Evolutionary conservation across 1,284 basidiomycete genomes (phyloP).

Genomic region (Takashimella koratensis): DNA sequence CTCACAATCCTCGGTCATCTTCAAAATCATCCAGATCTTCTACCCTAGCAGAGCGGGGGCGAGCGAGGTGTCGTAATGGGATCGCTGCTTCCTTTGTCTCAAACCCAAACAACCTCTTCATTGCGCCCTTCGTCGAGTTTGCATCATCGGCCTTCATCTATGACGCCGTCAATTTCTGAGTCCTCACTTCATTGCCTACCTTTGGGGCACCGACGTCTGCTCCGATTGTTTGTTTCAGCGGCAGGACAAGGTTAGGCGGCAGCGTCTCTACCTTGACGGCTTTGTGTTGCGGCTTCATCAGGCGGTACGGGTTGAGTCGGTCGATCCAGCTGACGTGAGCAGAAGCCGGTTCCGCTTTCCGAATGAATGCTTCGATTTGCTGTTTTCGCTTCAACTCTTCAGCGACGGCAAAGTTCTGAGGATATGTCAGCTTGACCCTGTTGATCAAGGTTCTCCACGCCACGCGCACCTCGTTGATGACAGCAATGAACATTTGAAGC

Average conservation of each 20-base stretch:
- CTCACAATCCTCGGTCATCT: constrained; percentile 41
- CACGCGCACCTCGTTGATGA: constrained; percentile 77
- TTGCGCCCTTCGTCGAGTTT: constrained; percentile 20
- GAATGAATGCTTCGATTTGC: constrained; percentile 63
- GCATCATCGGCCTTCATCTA: constrained; percentile 1
- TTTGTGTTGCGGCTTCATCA: constrained; percentile 69
- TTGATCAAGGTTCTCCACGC: too few relatives aligned
- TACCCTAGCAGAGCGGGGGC: constrained; percentile 13
- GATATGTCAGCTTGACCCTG: constrained; percentile 18
- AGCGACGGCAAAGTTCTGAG: constrained; percentile 83
- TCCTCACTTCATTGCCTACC: background rate
- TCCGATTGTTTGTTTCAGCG: constrained; percentile 70
- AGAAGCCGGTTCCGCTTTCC: constrained; percentile 48
- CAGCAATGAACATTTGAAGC: constrained; percentile 97
- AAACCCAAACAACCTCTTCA: constrained; percentile 31
- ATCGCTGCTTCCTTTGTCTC: constrained; percentile 20
- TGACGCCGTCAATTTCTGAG: too few relatives aligned
- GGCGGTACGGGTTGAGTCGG: constrained; percentile 81
- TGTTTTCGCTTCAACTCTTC: constrained; percentile 84
- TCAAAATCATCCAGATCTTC: constrained; percentile 29
- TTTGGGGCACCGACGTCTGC: constrained; percentile 53
- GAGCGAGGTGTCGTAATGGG: constrained; percentile 10
- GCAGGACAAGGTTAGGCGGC: constrained; percentile 67
- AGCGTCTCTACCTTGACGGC: constrained; percentile 66
- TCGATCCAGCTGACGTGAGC: constrained; percentile 64